Evolutionary conservation across 129 eudicot genomes (phyloP), one percentile per base, ranked within the genome.

Genomic region (Artemisia argyi): DNA sequence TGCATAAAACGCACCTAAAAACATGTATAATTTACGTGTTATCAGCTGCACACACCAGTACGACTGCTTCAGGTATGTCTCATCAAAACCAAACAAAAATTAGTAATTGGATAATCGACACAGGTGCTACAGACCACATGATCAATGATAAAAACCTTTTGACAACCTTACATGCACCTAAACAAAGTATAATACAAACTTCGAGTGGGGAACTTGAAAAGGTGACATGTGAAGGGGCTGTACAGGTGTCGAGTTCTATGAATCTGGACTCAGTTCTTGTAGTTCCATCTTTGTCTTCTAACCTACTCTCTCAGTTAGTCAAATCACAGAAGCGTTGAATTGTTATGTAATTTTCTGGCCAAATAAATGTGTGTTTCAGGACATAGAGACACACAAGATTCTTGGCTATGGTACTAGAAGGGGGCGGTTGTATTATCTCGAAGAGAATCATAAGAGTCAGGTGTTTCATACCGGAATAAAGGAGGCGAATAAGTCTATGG

Each of bases 101-200:
- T 49, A 22, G 2, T 1, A 28, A 28, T 3, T 28, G 32, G 32
- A 28, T 28, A 1, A 28, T 28, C 1, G 32, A 28, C 26, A 47
- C 72, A 67, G 56, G 72, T 67, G 72, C 72, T 5, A 39, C 72
- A 42, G 50, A 63, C 3, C 68, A 63, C 17, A 63, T 32, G 50
- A 30, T 15, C 0, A 63, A 63, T 15, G 30, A 63, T 4, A 11
- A 13, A 14, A 32, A 3, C 1, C 32, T 28, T 28, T 32, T 63
- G 2, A 63, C 19, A 30, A 3, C 5, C 0, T 28, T 13, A 3
- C 5, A 6, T 7, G 2, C 47, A 11, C 50, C 68, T 11, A 63
- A 14, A 3, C 11, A 63, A 0, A 20, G 0, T 20, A 0, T 20
- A 20, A 20, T 20, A 0, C 22, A 20, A 20, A 20, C 22, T 0